Percentiles rank a stretch among this genome's conserved stretches.
These are phyloP conservation scores for Salix udensis DNA, from an alignment of 345 rosid species.

Conservation along the genomic window DNA sequence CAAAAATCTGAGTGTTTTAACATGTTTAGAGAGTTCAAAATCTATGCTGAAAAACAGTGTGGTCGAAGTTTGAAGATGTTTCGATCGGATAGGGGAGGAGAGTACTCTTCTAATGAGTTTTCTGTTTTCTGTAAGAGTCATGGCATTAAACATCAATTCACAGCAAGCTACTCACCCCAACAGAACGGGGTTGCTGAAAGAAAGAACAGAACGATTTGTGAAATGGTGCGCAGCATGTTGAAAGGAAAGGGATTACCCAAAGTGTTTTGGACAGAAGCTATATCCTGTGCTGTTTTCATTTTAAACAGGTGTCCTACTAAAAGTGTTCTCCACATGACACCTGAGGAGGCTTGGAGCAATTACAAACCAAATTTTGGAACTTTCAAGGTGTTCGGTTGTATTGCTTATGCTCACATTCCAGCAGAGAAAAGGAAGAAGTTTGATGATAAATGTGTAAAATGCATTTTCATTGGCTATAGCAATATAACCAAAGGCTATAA, in stretches of 20 bases:
- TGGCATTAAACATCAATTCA: background rate
- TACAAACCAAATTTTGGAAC: too few species aligned
- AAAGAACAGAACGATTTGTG: background rate
- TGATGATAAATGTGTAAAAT: background rate
- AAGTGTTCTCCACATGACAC: background rate
- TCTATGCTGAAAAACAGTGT: background rate
- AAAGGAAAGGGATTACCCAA: background rate
- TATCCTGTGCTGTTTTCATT: background rate
- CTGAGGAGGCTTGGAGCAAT: background rate
- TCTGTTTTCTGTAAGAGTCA: background rate
- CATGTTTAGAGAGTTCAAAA: background rate
- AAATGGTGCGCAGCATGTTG: background rate
- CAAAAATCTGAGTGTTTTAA: background rate
- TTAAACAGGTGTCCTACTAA: too few species aligned
- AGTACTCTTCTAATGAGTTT: background rate
- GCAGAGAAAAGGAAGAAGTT: background rate
- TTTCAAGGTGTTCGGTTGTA: too few species aligned
- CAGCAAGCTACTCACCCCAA: background rate
- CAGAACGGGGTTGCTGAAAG: background rate
- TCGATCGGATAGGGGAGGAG: slow-evolving; percentile 1
- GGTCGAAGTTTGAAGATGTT: background rate
- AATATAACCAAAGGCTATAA: background rate
- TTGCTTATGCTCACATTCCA: too few species aligned
- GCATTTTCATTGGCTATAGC: background rate
- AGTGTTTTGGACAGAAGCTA: background rate